These are phyloP conservation scores for Penicillium sp. DNA, from an alignment of 2,329 filamentous ascomycete species.

Conservation along the genomic window DNA sequence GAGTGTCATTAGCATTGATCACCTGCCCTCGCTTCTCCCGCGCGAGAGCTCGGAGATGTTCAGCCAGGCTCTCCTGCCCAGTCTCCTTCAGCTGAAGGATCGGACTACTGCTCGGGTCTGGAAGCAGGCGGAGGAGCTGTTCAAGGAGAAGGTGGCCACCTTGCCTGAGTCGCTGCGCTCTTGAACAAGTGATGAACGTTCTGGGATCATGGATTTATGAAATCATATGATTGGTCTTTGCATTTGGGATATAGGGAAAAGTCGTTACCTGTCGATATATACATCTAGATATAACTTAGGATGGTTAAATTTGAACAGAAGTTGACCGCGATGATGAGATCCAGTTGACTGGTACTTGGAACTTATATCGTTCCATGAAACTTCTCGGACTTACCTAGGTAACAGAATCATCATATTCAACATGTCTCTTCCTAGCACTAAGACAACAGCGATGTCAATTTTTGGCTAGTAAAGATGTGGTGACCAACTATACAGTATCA, in stretches of 20 bases:
- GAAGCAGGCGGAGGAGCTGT: constrained; percentile 76
- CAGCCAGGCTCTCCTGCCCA: constrained; percentile 69
- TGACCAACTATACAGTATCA: no score
- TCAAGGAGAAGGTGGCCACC: constrained; percentile 70
- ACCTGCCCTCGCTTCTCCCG: constrained; percentile 75
- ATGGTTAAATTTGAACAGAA: no score
- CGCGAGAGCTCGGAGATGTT: constrained; percentile 84
- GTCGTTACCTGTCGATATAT: no score
- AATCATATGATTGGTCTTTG: constrained; percentile 11
- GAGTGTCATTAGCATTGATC: constrained; percentile 81
- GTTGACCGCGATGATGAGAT: no score
- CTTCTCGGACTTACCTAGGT: no score
- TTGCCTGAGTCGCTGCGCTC: constrained; percentile 47
- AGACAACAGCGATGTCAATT: no score
- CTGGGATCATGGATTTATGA: constrained; percentile 9
- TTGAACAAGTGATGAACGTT: constrained; percentile 4
- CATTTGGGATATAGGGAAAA: constrained; percentile 4
- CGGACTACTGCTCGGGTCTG: constrained; percentile 68
- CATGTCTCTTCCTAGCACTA: no score
- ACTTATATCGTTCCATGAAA: no score
- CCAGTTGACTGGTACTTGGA: no score
- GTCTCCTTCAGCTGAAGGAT: constrained; percentile 70
- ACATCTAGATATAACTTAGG: no score
- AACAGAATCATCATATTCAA: no score
- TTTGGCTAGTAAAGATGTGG: no score